phyloP scores from a whole-genome alignment of 2,329 filamentous ascomycete genomes.

The Pestalotiopsis sp. region DNA sequence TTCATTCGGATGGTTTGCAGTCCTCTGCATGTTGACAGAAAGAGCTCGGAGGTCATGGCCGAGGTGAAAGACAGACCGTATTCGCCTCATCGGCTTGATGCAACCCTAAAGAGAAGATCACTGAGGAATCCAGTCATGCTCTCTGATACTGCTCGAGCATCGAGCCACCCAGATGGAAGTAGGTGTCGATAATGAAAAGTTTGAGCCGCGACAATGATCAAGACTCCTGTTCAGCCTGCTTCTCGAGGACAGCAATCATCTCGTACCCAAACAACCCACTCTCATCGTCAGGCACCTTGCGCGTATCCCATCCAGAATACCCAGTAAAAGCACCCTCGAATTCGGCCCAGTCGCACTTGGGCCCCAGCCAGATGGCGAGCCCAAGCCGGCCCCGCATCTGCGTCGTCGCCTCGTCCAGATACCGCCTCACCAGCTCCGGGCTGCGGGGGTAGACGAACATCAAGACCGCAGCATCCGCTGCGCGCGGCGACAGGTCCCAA shows the following conservation, averaged over 20 bases:
- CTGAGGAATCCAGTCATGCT: no score
- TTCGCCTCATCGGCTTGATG: no score
- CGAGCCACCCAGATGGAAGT: no score
- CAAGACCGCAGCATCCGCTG: slow-evolving; percentile 26
- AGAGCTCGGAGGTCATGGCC: neutral
- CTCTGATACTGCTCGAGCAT: no score
- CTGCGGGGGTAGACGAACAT: slow-evolving; percentile 40
- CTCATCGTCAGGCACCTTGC: neutral
- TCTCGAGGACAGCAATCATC: slow-evolving; percentile 6
- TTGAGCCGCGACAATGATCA: neutral
- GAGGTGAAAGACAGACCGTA: neutral
- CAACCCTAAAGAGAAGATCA: no score
- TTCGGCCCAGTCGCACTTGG: slow-evolving; percentile 5
- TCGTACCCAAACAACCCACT: slow-evolving; percentile 11
- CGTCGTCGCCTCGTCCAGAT: slow-evolving; percentile 19
- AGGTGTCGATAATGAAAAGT: no score
- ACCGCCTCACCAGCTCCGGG: slow-evolving; percentile 28
- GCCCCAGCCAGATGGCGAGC: neutral
- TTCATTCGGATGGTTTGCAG: neutral
- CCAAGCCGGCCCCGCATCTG: neutral
- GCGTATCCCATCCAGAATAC: neutral
- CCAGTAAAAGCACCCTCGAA: neutral
- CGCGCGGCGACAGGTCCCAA: slow-evolving; percentile 30
- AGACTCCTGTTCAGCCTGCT: neutral
- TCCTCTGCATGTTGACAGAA: neutral